A percentile compares a stretch with the other conserved stretches of the same genome.
Conservation (phyloP, 2,329 filamentous ascomycete genomes). For the Colletotrichum aenigma region DNA sequence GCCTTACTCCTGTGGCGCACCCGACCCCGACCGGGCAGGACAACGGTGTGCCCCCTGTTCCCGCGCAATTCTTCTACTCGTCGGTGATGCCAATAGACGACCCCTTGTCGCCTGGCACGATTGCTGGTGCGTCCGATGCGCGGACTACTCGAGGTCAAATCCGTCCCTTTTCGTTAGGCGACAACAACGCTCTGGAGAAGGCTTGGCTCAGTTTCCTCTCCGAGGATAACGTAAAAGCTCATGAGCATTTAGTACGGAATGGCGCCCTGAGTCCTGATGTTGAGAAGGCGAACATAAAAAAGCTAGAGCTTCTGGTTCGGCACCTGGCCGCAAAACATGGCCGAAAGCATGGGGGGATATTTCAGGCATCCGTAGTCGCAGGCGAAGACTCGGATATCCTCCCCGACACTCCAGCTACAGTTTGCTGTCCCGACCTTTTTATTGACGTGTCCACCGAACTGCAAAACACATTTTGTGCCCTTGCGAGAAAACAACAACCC, state of each 20-base stretch:
- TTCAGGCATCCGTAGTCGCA: conserved; percentile 32
- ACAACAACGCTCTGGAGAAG: conserved; percentile 80
- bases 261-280: conserved; percentile 35
- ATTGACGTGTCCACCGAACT: conserved; percentile 53
- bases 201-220: conserved; percentile 72
- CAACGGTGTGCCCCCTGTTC: conserved; percentile 61
- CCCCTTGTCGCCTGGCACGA: conserved; percentile 71
- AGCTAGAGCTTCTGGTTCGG: conserved; percentile 42
- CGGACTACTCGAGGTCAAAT: conserved; percentile 64
- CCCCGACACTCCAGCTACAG: conserved; percentile 33
- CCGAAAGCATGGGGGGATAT: conserved; percentile 48
- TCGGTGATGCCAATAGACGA: conserved; percentile 86
- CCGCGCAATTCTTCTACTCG: conserved; percentile 84
- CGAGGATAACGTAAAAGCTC: conserved; percentile 50
- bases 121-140: conserved; percentile 54
- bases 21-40: conserved; percentile 34
- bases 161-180: conserved; percentile 77
- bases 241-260: conserved; percentile 41
- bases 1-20: conserved; percentile 52
- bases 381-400: conserved; percentile 30
- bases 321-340: conserved; percentile 50
- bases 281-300: conserved; percentile 38
- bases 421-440: conserved; percentile 55
- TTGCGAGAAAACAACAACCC: conserved; percentile 44
- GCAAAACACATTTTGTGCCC: conserved; percentile 52